These are phyloP conservation scores for Geoglossum glabrum DNA, from an alignment of 495 filamentous ascomycete species.

Conservation along the genomic window DNA sequence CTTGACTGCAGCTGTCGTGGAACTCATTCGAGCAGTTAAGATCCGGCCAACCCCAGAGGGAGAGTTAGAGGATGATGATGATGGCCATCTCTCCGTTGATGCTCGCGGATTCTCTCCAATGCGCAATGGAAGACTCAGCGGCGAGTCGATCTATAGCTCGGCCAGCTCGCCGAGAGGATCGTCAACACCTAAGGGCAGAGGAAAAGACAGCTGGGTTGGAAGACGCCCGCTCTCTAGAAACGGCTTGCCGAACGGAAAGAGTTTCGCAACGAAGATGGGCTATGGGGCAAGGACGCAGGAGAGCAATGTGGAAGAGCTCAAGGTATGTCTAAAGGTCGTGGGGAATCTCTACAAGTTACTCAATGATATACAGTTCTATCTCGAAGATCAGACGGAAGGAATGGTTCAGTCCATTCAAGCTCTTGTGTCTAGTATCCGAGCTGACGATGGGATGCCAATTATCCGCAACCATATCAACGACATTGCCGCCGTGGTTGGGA, in stretches of 20 bases:
- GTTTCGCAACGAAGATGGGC: conserved; percentile 14
- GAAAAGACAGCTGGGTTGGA: background rate
- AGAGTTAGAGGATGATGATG: conserved; percentile 59
- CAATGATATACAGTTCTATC: conserved; percentile 35
- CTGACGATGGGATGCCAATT: conserved; percentile 40
- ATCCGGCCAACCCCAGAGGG: conserved; percentile 53
- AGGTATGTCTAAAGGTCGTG: conserved; percentile 26
- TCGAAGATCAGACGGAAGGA: conserved; percentile 65
- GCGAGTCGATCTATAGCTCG: conserved; percentile 32
- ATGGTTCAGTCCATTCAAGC: conserved; percentile 68
- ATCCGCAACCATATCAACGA: conserved; percentile 50
- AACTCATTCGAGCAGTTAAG: conserved; percentile 64
- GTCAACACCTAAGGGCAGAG: background rate
- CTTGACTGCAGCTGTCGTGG: conserved; percentile 65
- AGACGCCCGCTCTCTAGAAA: conserved; percentile 5
- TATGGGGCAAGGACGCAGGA: conserved; percentile 25
- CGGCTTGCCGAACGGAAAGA: conserved; percentile 16
- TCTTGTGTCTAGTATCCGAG: conserved; percentile 59
- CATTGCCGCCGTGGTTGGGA: conserved; percentile 48
- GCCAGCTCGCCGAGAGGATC: conserved; percentile 22
- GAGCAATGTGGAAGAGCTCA: conserved; percentile 50
- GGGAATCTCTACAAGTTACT: too few relatives aligned
- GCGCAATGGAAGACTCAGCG: conserved; percentile 22
- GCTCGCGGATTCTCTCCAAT: conserved; percentile 25
- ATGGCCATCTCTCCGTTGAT: conserved; percentile 20